Evolutionary conservation across 208 protist species (phyloP).

Genomic region (Polymyxa betae): DNA sequence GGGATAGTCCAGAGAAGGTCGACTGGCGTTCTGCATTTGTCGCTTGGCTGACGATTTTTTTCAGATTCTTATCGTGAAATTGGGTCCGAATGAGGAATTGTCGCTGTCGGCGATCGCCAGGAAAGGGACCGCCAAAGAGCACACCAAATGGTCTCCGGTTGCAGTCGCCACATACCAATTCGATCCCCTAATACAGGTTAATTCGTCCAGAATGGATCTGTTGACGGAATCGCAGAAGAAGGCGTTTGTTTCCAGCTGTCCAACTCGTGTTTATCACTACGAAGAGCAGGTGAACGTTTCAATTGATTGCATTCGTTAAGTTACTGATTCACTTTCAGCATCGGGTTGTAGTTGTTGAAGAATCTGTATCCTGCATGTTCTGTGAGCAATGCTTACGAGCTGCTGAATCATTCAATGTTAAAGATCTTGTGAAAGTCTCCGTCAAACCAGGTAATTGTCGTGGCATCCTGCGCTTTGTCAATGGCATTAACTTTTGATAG

Average conservation of each 20-base stretch:
- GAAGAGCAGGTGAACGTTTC: neutral
- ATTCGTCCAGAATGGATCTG: slow-evolving; percentile 66
- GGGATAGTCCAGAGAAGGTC: slow-evolving; percentile 3
- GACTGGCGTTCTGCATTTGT: neutral
- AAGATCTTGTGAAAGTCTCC: slow-evolving; percentile 32
- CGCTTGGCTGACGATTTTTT: neutral
- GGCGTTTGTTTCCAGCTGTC: slow-evolving; percentile 34
- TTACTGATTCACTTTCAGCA: neutral
- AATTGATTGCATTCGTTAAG: neutral
- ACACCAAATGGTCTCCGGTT: slow-evolving; percentile 94
- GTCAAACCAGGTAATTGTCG: neutral
- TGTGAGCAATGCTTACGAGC: slow-evolving; percentile 38
- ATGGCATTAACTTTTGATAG: neutral
- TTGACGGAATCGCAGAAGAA: slow-evolving; percentile 44
- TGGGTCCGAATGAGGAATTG: slow-evolving; percentile 38
- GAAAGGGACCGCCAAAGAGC: slow-evolving; percentile 93
- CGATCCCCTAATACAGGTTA: slow-evolving; percentile 86
- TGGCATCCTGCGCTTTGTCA: neutral
- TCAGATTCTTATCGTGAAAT: slow-evolving; percentile 23
- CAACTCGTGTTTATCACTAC: slow-evolving; percentile 25
- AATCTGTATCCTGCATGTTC: slow-evolving; percentile 31
- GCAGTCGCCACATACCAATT: slow-evolving; percentile 88
- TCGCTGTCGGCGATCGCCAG: slow-evolving; percentile 29
- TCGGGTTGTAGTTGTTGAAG: slow-evolving; percentile 29
- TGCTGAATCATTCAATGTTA: slow-evolving; percentile 34